These are phyloP conservation scores for Termitomyces sp. DNA, from an alignment of 768 basidiomycete genomes.

Conservation along the genomic window DNA sequence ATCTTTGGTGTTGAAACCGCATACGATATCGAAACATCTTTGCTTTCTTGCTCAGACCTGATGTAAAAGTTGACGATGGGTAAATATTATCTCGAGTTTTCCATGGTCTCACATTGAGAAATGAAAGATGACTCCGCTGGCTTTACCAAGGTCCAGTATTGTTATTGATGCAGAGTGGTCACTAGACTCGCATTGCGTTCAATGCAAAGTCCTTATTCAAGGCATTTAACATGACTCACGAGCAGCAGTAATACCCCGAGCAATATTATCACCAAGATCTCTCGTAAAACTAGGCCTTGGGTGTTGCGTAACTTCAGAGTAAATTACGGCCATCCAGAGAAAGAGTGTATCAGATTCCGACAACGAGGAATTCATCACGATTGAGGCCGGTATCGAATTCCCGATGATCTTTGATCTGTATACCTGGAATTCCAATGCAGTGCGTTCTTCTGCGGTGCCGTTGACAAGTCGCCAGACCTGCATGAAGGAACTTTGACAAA, in stretches of 20 bases:
- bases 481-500: background rate
- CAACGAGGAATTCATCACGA: background rate
- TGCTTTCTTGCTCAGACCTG: no score
- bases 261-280: background rate
- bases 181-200: background rate
- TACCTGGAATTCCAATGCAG: constrained; percentile 1
- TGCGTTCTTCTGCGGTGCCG: background rate
- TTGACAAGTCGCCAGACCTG: constrained; percentile 3
- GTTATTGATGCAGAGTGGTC: no score
- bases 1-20: no score
- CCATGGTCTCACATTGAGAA: no score
- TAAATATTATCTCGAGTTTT: no score
- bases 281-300: background rate
- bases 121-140: no score
- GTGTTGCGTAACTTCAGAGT: constrained; percentile 6
- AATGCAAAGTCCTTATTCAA: background rate
- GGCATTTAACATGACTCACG: background rate
- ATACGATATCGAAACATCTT: no score
- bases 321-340: constrained; percentile 3
- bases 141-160: no score
- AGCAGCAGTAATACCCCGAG: background rate
- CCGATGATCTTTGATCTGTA: constrained; percentile 2
- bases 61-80: no score
- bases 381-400: background rate
- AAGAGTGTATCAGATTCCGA: constrained; percentile 1